Evolutionary conservation across 208 protist species (phyloP), one percentile per base, ranked within the genome.

Genomic region (Entamoeba histolytica): DNA sequence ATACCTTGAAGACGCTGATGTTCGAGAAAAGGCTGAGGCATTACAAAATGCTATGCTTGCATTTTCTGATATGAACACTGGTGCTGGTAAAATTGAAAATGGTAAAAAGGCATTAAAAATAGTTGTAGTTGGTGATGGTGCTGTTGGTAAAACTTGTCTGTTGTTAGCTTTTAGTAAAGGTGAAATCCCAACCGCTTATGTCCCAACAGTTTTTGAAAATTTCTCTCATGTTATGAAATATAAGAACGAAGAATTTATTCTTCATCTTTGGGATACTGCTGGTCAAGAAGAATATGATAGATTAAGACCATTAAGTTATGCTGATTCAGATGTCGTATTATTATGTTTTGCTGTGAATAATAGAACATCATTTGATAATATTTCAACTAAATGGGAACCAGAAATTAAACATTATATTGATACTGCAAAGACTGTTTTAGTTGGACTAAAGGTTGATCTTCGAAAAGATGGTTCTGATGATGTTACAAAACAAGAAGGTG

Each of bases 341-440:
- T 91, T 97, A 44, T 97, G 97, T 95, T 98, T 97, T 94, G 97
- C 96, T 15, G 92, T 97, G 31, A 47, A 57, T 47, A 57, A 44
- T 51, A 95, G 92, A n/a, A 49, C 92, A 14, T 97, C 96, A 35
- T 96, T 96, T 92, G 95, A 96, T 14, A 97, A 97, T 93, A 94
- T 97, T 23, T 91, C 87, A 10, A 91, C 69, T 12, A 97, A 96
- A 91, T 97, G 95, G 95, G 17, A 12, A 7, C 39, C 51, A 3
- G 93, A 94, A 92, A 87, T 95, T 23, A 28, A 19, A 3, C 50
- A 92, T 12, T n/a, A 95, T 39, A 95, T 49, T 57, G 91, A 73
- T 51, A 92, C 61, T 17, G 92, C 93, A 10, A 95, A 94, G 78
- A 95, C 95, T 23, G 92, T 96, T 52, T 91, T 96, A 4, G 95